Evolutionary conservation across 352 stramenopile species (phyloP), one percentile per base, ranked within the genome.

Genomic region (Phytophthora tubulina): DNA sequence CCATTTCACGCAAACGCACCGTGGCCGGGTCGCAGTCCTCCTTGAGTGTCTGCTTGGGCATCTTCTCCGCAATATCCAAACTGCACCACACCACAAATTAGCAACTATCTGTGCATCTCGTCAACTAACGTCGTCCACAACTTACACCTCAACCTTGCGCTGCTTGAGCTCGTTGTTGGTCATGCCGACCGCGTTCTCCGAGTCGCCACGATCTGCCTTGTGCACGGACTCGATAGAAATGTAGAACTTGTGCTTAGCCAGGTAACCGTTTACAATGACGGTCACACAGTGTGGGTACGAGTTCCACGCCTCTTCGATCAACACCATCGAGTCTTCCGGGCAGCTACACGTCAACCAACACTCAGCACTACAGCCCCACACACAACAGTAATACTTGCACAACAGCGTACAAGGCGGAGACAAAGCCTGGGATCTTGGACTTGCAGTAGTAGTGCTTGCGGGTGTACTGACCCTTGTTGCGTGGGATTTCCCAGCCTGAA

Each of bases 401-500:
- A 14, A 21, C 5, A 3, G 70, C 80, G 31, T 91, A 95, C 88
- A 96, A 88, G 45, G 86, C 82, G 5, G 86, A 93, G 10, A 95
- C 79, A 63, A 92, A 90, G 65, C 83, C 78, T 8, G 89, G 89
- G 69, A 96, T 94, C 72, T 92, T 89, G 63, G 80, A 92, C 77
- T 92, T 91, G 82, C 82, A 88, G 75, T 94, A 94, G 75, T 96
- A 96, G 76, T 96, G 88, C 72, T 96, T 96, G 69, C 88, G 85
- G 56, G 89, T 96, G 78, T 96, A 96, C 72, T 96, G 89, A 48
- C 89, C 89, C 65, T 90, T 93, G 72, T 85, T 94, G 49, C 76
- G 74, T 13, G 89, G 89, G n/a, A 96, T 63, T 2, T 70, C 75
- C 82, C 86, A 94, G 41, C 81, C 75, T 11, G 89, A 95, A 72